A percentile compares a stretch with the other conserved stretches of the same genome.
These are phyloP conservation scores for Clavispora fructus DNA, from an alignment of 805 yeast species.

Conservation along the genomic window DNA sequence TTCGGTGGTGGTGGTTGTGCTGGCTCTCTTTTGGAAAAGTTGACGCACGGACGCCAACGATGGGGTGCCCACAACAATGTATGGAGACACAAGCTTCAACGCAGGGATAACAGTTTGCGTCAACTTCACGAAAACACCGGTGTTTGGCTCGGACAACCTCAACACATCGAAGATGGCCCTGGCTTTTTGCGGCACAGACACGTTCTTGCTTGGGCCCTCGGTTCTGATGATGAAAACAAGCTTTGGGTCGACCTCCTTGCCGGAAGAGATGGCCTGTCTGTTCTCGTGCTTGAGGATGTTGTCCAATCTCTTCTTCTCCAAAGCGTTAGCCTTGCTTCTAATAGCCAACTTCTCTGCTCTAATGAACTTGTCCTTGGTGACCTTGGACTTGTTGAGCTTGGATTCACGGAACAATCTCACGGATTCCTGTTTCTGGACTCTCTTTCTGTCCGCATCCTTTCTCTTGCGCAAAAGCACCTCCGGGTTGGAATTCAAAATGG, in stretches of 20 bases:
- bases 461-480: conserved; percentile 74
- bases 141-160: conserved; percentile 54
- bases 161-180: conserved; percentile 53
- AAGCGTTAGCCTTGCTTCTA: conserved; percentile 55
- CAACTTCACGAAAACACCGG: conserved; percentile 68
- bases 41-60: conserved; percentile 68
- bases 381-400: conserved; percentile 37
- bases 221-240: conserved; percentile 65
- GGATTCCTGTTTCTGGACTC: conserved; percentile 68
- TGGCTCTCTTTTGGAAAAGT: conserved; percentile 72
- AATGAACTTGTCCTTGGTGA: conserved; percentile 48
- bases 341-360: conserved; percentile 74
- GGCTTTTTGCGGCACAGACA: conserved; percentile 62
- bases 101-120: conserved; percentile 57
- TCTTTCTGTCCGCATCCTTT: conserved; percentile 68
- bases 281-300: conserved; percentile 53
- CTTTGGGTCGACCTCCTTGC: conserved; percentile 23
- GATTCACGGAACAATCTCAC: conserved; percentile 45
- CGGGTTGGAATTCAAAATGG: conserved; percentile 61
- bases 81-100: conserved; percentile 65
- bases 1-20: conserved; percentile 36
- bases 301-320: conserved; percentile 64
- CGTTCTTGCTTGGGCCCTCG: conserved; percentile 53
- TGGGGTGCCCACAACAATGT: conserved; percentile 69
- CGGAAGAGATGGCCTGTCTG: conserved; percentile 10